A percentile compares a stretch with the other conserved stretches of the same genome.
Conservation (phyloP, 2,329 filamentous ascomycete genomes). For the Blastomyces percursus region DNA sequence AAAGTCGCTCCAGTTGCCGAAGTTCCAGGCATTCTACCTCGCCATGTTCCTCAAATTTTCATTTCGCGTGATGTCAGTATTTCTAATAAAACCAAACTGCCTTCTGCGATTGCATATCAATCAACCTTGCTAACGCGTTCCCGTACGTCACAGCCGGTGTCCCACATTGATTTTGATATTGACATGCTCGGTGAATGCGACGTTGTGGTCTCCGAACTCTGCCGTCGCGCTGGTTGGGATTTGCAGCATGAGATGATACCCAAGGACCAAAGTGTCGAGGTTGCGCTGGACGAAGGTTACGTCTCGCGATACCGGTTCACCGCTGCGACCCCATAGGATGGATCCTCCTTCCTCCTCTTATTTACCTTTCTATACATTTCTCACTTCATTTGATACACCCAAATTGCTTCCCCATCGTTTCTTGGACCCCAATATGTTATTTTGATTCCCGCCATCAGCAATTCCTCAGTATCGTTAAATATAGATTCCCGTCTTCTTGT, state of each 20-base stretch:
- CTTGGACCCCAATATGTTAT: constrained; percentile 45
- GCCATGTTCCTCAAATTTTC: constrained; percentile 79
- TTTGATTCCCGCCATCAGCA: constrained; percentile 20
- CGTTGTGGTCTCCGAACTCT: constrained; percentile 76
- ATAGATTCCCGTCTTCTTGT: constrained; percentile 1
- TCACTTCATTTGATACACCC: background rate
- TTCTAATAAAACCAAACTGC: background rate
- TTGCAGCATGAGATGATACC: constrained; percentile 74
- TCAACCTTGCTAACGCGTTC: constrained; percentile 8
- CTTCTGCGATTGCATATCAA: constrained; percentile 2
- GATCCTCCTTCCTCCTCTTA: constrained; percentile 14
- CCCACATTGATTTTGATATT: constrained; percentile 90
- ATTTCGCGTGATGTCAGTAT: constrained; percentile 60
- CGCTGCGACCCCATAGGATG: constrained; percentile 16
- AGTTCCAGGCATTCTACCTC: constrained; percentile 68
- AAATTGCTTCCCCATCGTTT: constrained; percentile 7
- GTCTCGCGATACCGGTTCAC: constrained; percentile 36
- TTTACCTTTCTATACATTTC: constrained; percentile 12
- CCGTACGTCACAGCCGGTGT: constrained; percentile 47
- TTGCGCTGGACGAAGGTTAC: constrained; percentile 41
- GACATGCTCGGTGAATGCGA: constrained; percentile 95
- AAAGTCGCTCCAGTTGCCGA: constrained; percentile 94
- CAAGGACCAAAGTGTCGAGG: constrained; percentile 49
- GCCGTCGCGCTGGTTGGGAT: constrained; percentile 68
- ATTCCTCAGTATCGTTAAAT: background rate